A percentile compares a stretch with the other conserved stretches of the same genome.
Evolutionary conservation across 2,329 filamentous ascomycete genomes (phyloP).

Genomic region (Pezicula carpinea): DNA sequence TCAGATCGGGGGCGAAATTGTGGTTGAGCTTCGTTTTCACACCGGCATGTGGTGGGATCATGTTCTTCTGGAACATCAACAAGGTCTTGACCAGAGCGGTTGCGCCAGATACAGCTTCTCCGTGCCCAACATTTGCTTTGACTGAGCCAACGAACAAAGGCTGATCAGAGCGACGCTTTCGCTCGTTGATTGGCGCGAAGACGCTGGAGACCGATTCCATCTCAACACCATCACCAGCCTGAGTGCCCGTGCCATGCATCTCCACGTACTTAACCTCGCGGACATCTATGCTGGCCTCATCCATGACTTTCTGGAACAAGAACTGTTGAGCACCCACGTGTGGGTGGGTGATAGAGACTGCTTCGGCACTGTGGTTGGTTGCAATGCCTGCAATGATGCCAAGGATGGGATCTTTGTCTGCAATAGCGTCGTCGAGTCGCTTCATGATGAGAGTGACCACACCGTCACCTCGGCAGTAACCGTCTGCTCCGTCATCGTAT

Average conservation of each 20-base stretch:
- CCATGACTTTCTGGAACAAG: constrained; percentile 67
- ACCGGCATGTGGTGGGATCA: constrained; percentile 21
- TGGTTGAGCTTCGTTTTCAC: constrained; percentile 28
- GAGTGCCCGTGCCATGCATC: constrained; percentile 7
- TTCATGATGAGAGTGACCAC: constrained; percentile 42
- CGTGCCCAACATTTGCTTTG: constrained; percentile 20
- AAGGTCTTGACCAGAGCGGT: constrained; percentile 24
- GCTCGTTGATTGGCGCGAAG: constrained; percentile 49
- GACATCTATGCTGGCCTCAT: constrained; percentile 68
- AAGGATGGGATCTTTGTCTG: constrained; percentile 41
- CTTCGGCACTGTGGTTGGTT: constrained; percentile 76
- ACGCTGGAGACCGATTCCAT: constrained; percentile 68
- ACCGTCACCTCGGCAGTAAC: constrained; percentile 46
- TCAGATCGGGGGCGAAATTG: constrained; percentile 26
- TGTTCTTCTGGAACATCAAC: constrained; percentile 22
- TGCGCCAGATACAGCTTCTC: constrained; percentile 20
- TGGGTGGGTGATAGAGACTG: constrained; percentile 76
- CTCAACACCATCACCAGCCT: constrained; percentile 11
- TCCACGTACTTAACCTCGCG: constrained; percentile 63
- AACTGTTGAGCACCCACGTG: constrained; percentile 68
- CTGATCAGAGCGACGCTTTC: constrained; percentile 43
- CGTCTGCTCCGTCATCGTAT: constrained; percentile 40
- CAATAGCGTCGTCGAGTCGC: constrained; percentile 38
- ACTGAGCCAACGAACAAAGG: constrained; percentile 37
- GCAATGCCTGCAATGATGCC: constrained; percentile 60